phyloP scores from a whole-genome alignment of 169 alveolate genomes.

The Plasmodium cynomolgi region DNA sequence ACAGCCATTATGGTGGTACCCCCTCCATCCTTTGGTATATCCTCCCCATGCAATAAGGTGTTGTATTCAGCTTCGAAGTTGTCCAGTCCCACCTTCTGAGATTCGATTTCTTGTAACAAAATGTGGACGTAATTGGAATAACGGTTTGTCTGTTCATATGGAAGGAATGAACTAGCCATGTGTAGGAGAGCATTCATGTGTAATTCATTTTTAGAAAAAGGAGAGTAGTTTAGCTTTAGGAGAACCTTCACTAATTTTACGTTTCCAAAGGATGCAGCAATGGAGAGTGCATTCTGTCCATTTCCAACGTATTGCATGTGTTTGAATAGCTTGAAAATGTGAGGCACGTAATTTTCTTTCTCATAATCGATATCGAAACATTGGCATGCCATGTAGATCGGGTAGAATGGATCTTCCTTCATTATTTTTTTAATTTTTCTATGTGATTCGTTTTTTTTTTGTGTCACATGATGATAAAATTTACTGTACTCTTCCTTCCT shows the following conservation, averaged over 20 bases:
- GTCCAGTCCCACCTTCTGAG: constrained; percentile 5
- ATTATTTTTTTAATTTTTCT: constrained; percentile 32
- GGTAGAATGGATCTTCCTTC: constrained; percentile 28
- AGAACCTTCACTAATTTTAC: constrained; percentile 73
- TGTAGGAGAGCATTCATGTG: constrained; percentile 55
- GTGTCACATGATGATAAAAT: constrained; percentile 77
- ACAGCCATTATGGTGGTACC: not conserved
- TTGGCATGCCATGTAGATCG: constrained; percentile 60
- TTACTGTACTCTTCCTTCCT: constrained; percentile 75
- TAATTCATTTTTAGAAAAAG: constrained; percentile 24
- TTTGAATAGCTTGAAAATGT: constrained; percentile 59
- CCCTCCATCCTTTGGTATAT: not conserved
- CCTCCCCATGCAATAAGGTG: not conserved
- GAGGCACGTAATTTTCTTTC: not conserved
- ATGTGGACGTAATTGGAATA: constrained; percentile 39
- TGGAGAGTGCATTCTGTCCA: constrained; percentile 78
- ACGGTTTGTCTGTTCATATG: constrained; percentile 11
- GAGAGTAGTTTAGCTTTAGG: constrained; percentile 53
- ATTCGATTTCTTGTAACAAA: constrained; percentile 33
- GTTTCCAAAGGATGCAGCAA: constrained; percentile 80
- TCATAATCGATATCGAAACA: constrained; percentile 10
- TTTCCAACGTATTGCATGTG: constrained; percentile 80
- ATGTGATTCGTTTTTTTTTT: constrained; percentile 73
- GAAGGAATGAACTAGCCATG: constrained; percentile 66
- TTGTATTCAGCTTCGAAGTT: constrained; percentile 3